Evolutionary conservation across 768 basidiomycete genomes (phyloP).

Genomic region (Leccinellum albellum): DNA sequence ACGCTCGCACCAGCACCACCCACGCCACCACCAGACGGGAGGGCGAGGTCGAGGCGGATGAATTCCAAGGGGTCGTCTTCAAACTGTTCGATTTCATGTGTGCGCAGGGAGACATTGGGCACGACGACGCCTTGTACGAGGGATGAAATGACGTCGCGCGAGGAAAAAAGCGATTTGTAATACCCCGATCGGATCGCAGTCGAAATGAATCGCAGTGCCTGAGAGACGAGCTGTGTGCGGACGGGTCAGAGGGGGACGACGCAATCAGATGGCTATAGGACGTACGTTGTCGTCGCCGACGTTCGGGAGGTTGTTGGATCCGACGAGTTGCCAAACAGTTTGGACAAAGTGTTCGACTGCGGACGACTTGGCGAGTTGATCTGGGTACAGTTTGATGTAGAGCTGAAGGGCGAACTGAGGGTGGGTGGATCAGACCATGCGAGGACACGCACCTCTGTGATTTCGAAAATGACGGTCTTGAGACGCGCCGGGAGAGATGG

Average conservation of each 20-base stretch:
- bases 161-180: conserved; percentile 77
- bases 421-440: not conserved
- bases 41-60: conserved; percentile 80
- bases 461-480: conserved; percentile 86
- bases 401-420: conserved; percentile 39
- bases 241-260: not conserved
- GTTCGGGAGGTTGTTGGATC: conserved; percentile 60
- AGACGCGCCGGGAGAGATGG: conserved; percentile 88
- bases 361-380: conserved; percentile 60
- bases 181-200: conserved; percentile 87
- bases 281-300: conserved; percentile 72
- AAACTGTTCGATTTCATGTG: conserved; percentile 91
- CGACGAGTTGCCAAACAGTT: conserved; percentile 85
- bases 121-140: conserved; percentile 89
- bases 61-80: conserved; percentile 97
- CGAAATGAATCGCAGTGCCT: conserved; percentile 86
- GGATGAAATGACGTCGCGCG: conserved; percentile 73
- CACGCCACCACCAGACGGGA: conserved; percentile 43
- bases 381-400: conserved; percentile 79
- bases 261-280: not conserved
- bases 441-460: conserved; percentile 61
- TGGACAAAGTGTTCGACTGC: conserved; percentile 75
- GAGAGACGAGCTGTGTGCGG: conserved; percentile 69
- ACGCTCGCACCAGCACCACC: conserved; percentile 36
- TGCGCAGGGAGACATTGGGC: conserved; percentile 86